Percentiles rank a stretch among this genome's conserved stretches.
Conservation (phyloP, 2,329 filamentous ascomycete genomes). For the Monilinia laxa region DNA sequence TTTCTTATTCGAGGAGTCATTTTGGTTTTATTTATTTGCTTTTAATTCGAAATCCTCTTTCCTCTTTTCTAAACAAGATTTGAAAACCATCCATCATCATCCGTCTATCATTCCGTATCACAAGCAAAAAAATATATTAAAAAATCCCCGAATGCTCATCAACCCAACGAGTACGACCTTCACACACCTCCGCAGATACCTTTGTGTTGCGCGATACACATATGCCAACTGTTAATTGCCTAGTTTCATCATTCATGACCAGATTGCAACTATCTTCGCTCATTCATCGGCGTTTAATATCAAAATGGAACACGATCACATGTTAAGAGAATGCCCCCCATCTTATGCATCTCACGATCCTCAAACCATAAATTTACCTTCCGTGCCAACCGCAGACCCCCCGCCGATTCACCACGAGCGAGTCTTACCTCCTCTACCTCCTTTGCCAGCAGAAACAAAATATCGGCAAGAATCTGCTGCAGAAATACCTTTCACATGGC, state of each 20-base stretch:
- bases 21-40: not conserved
- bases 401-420: constrained; percentile 38
- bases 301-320: constrained; percentile 40
- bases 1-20: too few relatives aligned
- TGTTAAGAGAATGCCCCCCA: constrained; percentile 36
- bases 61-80: not conserved
- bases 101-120: constrained; percentile 4
- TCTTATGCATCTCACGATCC: constrained; percentile 39
- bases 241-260: not conserved
- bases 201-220: not conserved
- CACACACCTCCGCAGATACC: not conserved
- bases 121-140: constrained; percentile 15
- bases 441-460: constrained; percentile 31
- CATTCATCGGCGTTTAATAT: constrained; percentile 30
- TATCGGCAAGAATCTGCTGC: constrained; percentile 28
- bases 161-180: constrained; percentile 7
- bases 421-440: constrained; percentile 37
- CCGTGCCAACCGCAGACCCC: constrained; percentile 36
- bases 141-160: not conserved
- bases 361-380: constrained; percentile 35
- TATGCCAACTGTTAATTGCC: not conserved
- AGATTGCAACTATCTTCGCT: constrained; percentile 10
- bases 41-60: not conserved
- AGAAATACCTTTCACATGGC: constrained; percentile 37
- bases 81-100: not conserved